These are phyloP conservation scores for Vicia faba DNA, from an alignment of 306 rosid genomes.

Conservation along the genomic window DNA sequence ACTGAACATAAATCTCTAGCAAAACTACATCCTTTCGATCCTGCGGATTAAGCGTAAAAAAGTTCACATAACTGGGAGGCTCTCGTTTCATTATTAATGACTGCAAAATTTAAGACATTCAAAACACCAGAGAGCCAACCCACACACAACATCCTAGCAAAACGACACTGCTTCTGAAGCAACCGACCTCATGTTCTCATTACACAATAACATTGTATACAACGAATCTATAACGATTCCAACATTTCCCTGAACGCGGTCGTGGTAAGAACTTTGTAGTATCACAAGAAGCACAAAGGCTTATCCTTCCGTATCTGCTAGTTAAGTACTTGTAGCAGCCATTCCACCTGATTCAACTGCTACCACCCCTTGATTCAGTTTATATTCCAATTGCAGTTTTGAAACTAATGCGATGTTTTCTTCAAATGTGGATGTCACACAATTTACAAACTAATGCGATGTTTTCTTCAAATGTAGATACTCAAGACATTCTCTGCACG, in stretches of 20 bases:
- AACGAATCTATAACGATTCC: background rate
- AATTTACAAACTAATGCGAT: no score
- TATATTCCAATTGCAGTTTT: constrained; percentile 26
- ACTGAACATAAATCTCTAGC: background rate
- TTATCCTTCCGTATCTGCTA: constrained; percentile 10
- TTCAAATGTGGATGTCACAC: no score
- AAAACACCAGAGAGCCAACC: constrained; percentile 22
- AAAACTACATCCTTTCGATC: constrained; percentile 14
- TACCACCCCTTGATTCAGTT: constrained; percentile 19
- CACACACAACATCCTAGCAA: constrained; percentile 20
- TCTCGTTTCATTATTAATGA: constrained; percentile 20
- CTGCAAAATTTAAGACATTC: constrained; percentile 17
- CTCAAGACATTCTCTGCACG: constrained; percentile 43
- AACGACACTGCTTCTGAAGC: constrained; percentile 1
- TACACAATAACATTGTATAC: constrained; percentile 1
- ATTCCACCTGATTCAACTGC: constrained; percentile 25
- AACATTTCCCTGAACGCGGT: background rate
- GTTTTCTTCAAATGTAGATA: no score
- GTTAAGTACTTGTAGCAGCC: constrained; percentile 23
- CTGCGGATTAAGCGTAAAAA: constrained; percentile 8
- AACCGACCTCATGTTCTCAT: constrained; percentile 14
- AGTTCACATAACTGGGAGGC: constrained; percentile 27
- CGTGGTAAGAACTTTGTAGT: background rate
- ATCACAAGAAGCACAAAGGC: background rate
- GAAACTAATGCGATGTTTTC: no score